Base-by-base conservation (phyloP, 345 rosid species). In the Brassica rapa region DNA sequence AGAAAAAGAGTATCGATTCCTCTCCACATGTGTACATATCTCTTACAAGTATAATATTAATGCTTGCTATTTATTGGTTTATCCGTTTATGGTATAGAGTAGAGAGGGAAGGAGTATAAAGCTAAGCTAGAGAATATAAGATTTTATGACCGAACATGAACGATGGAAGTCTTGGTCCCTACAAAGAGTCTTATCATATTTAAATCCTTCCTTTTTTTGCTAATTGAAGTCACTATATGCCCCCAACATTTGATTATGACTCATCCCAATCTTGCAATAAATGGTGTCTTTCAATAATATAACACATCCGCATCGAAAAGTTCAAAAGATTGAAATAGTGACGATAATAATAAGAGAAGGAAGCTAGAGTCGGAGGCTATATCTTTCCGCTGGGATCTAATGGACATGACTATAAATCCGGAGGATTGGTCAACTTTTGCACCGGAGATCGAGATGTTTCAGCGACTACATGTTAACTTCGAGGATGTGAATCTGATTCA, bases 141-240 rank as follows among this genome's bases (percentile, higher is more conserved):
- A 49, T 39, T 74, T 41, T 55, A 53, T 39, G 79, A 80, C 72
- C 64, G 43, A 80, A 43, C 68, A 74, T 68, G 77, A 19, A 27
- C 21, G 63, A 67, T 71, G 23, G 41, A 78, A 63, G 9, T 43
- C 55, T 14, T 56, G 59, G 83, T 80, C 83, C 83, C 80, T 75
- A 80, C 83, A 46, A 33, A 24, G 49, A 74, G 79, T 68, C 79
- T 66, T 57, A 66, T 75, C 80, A 70, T 70, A 72, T 80, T 75
- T 75, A 37, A 74, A 12, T 37, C 39, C 71, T 74, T 80, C 23
- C 67, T 3, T 32, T 11, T 11, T 53, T 14, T 32, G 77, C 75
- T 70, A 75, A 75, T 70, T 75, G 72, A 65, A 80, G 76, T 80
- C 83, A 70, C 83, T 80, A 64, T 57, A 43, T 75, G 62, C 56